phyloP scores from a whole-genome alignment of 2,329 filamentous ascomycete genomes.

The Lomentospora prolificans region DNA sequence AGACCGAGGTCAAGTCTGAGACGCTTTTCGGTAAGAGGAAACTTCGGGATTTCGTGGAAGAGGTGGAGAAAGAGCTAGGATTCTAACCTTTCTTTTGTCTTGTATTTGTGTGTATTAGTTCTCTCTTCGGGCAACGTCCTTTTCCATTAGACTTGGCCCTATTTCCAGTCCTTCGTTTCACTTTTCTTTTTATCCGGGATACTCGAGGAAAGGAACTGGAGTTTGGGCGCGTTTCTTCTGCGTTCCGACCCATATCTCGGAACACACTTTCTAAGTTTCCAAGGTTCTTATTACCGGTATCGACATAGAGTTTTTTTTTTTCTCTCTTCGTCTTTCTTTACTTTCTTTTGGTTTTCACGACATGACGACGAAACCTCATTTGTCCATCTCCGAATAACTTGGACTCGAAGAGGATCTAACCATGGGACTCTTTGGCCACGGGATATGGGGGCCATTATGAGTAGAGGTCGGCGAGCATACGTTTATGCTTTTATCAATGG shows the following conservation, averaged over 20 bases:
- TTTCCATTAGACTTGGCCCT: not conserved
- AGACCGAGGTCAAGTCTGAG: not conserved
- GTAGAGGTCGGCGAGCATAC: too few species aligned
- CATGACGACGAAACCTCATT: not conserved
- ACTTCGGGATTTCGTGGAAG: not conserved
- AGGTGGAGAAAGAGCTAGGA: not conserved
- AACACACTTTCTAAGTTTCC: not conserved
- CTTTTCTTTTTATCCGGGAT: not conserved
- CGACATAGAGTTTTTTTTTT: not conserved
- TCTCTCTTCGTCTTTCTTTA: not conserved
- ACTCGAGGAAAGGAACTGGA: too few species aligned
- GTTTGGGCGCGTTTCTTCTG: not conserved
- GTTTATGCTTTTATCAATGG: too few species aligned
- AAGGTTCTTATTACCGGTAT: not conserved
- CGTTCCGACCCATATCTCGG: too few species aligned
- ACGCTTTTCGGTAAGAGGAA: slow-evolving; percentile 5
- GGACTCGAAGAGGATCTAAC: too few species aligned
- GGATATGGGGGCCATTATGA: too few species aligned
- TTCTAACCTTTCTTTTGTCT: not conserved
- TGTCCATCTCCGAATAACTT: too few species aligned
- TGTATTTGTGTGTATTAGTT: slow-evolving; percentile 18
- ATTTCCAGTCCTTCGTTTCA: not conserved
- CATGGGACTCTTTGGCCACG: too few species aligned
- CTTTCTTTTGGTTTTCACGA: not conserved
- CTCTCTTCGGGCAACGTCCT: not conserved